Conservation (phyloP, 2,329 filamentous ascomycete genomes). For the Cladosporium sp. region DNA sequence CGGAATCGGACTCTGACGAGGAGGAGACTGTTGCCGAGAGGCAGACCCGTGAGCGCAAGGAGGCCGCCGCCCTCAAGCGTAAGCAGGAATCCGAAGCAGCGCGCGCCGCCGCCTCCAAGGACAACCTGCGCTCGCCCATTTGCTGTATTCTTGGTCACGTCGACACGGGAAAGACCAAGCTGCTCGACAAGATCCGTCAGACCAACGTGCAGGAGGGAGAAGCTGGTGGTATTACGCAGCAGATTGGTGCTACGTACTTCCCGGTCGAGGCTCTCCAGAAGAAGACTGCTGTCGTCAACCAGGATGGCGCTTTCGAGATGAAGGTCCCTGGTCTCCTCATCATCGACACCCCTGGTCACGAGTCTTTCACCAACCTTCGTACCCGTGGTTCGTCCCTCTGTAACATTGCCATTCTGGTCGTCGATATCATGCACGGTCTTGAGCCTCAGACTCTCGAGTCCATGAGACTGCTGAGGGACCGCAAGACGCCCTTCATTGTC, state of each 20-base stretch:
- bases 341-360: constrained; percentile 98
- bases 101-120: constrained; percentile 81
- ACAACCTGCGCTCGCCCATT: constrained; percentile 93
- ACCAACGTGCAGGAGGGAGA: constrained; percentile 99
- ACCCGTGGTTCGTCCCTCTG: constrained; percentile 96
- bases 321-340: constrained; percentile 94
- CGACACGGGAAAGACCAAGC: constrained; percentile 99
- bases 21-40: constrained; percentile 65
- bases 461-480: constrained; percentile 85
- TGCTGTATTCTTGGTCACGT: constrained; percentile 99
- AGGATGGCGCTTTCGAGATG: constrained; percentile 84
- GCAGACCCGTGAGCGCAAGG: constrained; percentile 72
- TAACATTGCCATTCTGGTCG: constrained; percentile 97
- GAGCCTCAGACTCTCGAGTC: constrained; percentile 97
- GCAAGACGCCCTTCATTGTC: constrained; percentile 96
- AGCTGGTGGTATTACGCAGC: constrained; percentile 98
- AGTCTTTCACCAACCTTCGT: constrained; percentile 97
- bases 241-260: constrained; percentile 99
- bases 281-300: constrained; percentile 91
- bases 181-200: constrained; percentile 95
- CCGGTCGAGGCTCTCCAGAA: constrained; percentile 85
- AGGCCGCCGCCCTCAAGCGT: constrained; percentile 79
- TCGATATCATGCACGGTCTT: constrained; percentile 99
- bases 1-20: constrained; percentile 50
- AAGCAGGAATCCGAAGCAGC: constrained; percentile 89